Conservation (phyloP, 345 rosid species). For the Cochlearia excelsa region DNA sequence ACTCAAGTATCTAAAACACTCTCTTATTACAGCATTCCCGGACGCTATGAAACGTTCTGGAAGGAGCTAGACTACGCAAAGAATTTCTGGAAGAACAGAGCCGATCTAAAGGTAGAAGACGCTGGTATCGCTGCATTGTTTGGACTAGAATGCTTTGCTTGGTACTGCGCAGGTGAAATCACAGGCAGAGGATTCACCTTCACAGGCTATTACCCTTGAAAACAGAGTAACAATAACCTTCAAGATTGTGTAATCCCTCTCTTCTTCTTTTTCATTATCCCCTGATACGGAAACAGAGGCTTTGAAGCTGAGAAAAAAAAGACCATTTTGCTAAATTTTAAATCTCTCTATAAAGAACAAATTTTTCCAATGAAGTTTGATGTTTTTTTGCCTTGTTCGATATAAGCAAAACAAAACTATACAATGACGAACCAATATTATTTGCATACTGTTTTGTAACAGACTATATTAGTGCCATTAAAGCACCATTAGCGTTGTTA, state of each 20-base stretch:
- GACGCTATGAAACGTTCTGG: too few relatives aligned
- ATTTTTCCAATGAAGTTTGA: conserved; percentile 1
- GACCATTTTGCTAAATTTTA: conserved; percentile 23
- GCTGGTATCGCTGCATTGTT: conserved; percentile 76
- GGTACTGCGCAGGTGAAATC: conserved; percentile 89
- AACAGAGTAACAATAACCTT: conserved; percentile 29
- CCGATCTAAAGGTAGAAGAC: conserved; percentile 43
- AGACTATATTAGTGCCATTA: too few relatives aligned
- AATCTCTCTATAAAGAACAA: conserved; percentile 26
- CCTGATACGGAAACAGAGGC: conserved; percentile 16
- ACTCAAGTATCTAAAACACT: background rate
- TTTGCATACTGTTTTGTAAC: too few relatives aligned
- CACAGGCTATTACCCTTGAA: conserved; percentile 79
- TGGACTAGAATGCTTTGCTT: conserved; percentile 84
- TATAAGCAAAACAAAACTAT: background rate
- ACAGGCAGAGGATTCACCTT: conserved; percentile 83
- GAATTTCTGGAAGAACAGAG: too few relatives aligned
- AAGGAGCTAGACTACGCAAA: too few relatives aligned
- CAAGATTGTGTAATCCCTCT: conserved; percentile 30
- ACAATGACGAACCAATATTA: too few relatives aligned
- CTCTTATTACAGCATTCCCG: conserved; percentile 16
- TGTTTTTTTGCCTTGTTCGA: conserved; percentile 3
- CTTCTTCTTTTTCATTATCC: conserved; percentile 25
- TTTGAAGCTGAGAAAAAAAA: conserved; percentile 29
- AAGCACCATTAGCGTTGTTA: too few relatives aligned